phyloP scores from a whole-genome alignment of 345 rosid species.

The Balakata baccata region DNA sequence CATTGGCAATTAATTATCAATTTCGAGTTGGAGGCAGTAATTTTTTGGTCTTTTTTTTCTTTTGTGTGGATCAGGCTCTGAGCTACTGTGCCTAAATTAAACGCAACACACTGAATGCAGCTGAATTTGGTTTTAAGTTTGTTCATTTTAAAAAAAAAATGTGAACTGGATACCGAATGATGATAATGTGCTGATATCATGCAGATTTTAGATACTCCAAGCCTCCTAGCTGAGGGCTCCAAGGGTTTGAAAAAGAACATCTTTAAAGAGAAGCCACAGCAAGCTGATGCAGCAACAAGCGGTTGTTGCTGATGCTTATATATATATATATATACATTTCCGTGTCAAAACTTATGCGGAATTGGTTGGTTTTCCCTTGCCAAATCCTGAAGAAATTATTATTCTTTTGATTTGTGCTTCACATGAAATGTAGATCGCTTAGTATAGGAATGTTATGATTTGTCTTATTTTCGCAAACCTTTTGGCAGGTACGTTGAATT shows the following conservation, averaged over 20 bases:
- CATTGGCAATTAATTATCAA: neutral
- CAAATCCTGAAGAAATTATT: no score
- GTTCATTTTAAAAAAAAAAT: neutral
- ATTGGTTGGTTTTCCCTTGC: no score
- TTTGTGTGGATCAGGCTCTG: neutral
- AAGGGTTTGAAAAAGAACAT: slow-evolving; percentile 77
- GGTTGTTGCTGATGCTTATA: slow-evolving; percentile 45
- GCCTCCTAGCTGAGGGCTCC: slow-evolving; percentile 69
- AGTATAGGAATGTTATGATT: no score
- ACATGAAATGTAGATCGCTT: no score
- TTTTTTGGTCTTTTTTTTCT: neutral
- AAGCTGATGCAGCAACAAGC: slow-evolving; percentile 40
- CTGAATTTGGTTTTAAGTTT: no score
- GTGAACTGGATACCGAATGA: neutral
- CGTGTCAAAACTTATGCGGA: no score
- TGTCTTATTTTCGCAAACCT: no score
- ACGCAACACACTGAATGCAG: no score
- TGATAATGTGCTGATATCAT: neutral
- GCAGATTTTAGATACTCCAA: slow-evolving; percentile 86
- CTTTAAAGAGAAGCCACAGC: slow-evolving; percentile 65
- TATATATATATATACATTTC: no score
- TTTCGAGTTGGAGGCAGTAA: neutral
- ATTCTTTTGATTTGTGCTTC: no score
- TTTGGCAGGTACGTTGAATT: no score
- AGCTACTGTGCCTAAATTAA: no score